phyloP scores from a whole-genome alignment of 495 filamentous ascomycete species.

The Glarea lozoyensis region DNA sequence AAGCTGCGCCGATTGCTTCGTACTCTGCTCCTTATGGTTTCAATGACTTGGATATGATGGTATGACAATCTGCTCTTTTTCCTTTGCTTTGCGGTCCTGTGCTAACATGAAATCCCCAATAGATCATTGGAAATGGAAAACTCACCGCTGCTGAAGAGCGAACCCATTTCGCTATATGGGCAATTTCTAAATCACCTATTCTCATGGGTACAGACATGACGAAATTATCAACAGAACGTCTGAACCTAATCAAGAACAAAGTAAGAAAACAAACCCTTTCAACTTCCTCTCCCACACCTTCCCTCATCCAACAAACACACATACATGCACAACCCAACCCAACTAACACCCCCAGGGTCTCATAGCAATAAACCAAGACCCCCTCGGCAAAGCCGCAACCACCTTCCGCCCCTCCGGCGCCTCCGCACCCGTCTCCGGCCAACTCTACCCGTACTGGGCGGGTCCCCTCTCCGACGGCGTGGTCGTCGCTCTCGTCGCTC shows the following conservation, averaged over 20 bases:
- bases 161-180: slow-evolving; percentile 32
- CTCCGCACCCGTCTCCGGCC: neutral
- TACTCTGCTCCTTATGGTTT: slow-evolving; percentile 7
- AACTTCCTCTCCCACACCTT: too few species aligned
- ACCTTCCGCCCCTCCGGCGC: neutral
- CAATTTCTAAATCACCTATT: slow-evolving; percentile 17
- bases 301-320: too few species aligned
- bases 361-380: slow-evolving; percentile 12
- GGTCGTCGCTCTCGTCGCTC: slow-evolving; percentile 25
- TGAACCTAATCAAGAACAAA: neutral
- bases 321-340: too few species aligned
- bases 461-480: slow-evolving; percentile 2
- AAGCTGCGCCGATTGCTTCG: neutral
- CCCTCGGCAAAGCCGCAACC: slow-evolving; percentile 6
- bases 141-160: slow-evolving; percentile 34
- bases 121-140: slow-evolving; percentile 50
- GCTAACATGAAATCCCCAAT: neutral
- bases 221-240: slow-evolving; percentile 1
- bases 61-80: neutral
- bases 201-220: slow-evolving; percentile 23
- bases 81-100: neutral
- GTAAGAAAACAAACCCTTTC: neutral
- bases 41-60: slow-evolving; percentile 12
- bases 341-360: slow-evolving; percentile 4
- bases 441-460: slow-evolving; percentile 7